phyloP scores from a whole-genome alignment of 1,284 basidiomycete species.

The Somion occarium region DNA sequence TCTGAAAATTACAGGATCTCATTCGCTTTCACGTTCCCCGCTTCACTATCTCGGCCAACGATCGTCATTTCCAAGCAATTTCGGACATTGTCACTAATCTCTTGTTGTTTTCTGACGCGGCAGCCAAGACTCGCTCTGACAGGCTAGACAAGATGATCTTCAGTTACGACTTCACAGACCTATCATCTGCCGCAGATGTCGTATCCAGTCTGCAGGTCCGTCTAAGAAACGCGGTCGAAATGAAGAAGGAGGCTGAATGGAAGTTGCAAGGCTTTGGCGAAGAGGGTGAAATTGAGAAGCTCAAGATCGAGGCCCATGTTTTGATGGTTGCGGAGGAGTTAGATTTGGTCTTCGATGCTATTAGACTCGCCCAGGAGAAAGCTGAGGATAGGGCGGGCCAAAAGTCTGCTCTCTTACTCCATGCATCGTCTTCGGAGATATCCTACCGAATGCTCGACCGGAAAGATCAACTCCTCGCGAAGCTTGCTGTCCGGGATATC shows the following conservation, averaged over 20 bases:
- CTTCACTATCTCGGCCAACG: conserved; percentile 86
- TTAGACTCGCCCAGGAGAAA: conserved; percentile 77
- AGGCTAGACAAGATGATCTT: conserved; percentile 84
- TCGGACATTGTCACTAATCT: conserved; percentile 88
- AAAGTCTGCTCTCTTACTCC: conserved; percentile 79
- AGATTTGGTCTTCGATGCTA: conserved; percentile 85
- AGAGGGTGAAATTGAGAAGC: conserved; percentile 49
- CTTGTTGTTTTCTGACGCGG: conserved; percentile 84
- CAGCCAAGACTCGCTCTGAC: conserved; percentile 72
- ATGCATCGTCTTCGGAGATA: conserved; percentile 82
- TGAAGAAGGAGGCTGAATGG: conserved; percentile 47
- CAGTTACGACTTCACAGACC: conserved; percentile 88
- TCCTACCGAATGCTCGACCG: conserved; percentile 93
- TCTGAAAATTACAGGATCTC: conserved; percentile 55
- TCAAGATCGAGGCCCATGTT: conserved; percentile 76
- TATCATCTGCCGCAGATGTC: conserved; percentile 61
- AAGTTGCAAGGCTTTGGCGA: conserved; percentile 36
- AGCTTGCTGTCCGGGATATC: conserved; percentile 79
- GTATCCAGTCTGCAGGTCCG: conserved; percentile 74
- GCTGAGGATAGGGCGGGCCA: conserved; percentile 68
- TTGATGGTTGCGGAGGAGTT: conserved; percentile 78
- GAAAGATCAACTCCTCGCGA: conserved; percentile 72
- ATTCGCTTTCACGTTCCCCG: conserved; percentile 79
- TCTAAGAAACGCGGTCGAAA: conserved; percentile 66
- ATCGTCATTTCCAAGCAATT: conserved; percentile 83